Percentiles rank a stretch among this genome's conserved stretches.
Conservation (phyloP, 805 yeast genomes). For the Lachancea nothofagi region DNA sequence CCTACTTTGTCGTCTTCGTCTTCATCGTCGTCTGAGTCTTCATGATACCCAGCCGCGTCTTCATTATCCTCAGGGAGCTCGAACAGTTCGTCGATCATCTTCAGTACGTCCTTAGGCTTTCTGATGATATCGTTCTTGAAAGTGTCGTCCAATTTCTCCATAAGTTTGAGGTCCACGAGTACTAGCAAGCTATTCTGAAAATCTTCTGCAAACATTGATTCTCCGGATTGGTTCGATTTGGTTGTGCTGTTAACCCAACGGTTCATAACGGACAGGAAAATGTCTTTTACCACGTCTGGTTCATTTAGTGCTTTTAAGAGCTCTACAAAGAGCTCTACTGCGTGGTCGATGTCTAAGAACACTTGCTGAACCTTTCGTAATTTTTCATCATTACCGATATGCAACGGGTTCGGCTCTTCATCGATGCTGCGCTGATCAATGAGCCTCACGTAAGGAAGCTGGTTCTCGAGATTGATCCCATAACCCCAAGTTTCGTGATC, state of each 20-base stretch:
- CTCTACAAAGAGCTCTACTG: conserved; percentile 38
- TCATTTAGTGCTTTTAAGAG: conserved; percentile 49
- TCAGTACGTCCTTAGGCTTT: conserved; percentile 51
- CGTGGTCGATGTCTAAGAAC: conserved; percentile 40
- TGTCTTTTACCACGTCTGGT: conserved; percentile 36
- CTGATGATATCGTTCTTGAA: conserved; percentile 46
- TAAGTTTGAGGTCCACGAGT: conserved; percentile 54
- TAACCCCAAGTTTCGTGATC: conserved; percentile 36
- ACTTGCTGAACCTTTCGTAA: conserved; percentile 27
- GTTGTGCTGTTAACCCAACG: conserved; percentile 47
- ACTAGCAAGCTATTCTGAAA: conserved; percentile 47
- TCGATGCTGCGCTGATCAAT: conserved; percentile 6
- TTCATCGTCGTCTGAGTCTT: conserved; percentile 20
- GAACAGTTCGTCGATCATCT: conserved; percentile 42
- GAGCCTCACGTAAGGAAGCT: conserved; percentile 31
- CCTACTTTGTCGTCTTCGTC: conserved; percentile 13
- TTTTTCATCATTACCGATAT: background rate
- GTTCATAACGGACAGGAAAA: conserved; percentile 48
- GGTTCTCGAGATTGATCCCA: conserved; percentile 33
- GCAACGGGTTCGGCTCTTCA: conserved; percentile 9
- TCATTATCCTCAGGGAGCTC: conserved; percentile 8
- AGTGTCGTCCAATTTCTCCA: conserved; percentile 55
- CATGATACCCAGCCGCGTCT: conserved; percentile 30
- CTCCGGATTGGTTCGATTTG: background rate
- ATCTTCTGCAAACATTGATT: conserved; percentile 16